Percentiles rank a stretch among this genome's conserved stretches.
These are phyloP conservation scores for Solanum piurae DNA, from an alignment of 257 asterid species.

Conservation along the genomic window DNA sequence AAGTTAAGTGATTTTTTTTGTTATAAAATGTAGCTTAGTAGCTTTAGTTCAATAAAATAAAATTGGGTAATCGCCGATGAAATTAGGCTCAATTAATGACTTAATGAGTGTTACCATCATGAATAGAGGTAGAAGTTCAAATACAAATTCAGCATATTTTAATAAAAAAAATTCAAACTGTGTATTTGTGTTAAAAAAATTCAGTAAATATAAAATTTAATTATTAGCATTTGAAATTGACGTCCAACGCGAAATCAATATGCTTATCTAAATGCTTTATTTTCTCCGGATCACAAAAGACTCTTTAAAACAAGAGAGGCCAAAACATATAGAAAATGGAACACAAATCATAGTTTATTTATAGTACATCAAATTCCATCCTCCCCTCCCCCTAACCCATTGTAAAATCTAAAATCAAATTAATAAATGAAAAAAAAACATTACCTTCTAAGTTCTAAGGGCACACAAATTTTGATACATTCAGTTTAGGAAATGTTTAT, in stretches of 20 bases:
- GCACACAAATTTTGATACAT: not conserved
- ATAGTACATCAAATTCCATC: not conserved
- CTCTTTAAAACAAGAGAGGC: not conserved
- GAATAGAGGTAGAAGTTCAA: not conserved
- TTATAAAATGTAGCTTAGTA: not conserved
- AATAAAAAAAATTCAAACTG: not conserved
- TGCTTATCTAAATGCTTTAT: not conserved
- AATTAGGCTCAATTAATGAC: not conserved
- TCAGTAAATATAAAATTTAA: not conserved
- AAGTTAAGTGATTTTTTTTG: not conserved
- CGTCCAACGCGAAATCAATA: rapidly evolving
- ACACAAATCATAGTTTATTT: not conserved
- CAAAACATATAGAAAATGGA: not conserved
- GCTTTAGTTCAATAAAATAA: not conserved
- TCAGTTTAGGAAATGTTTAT: not conserved
- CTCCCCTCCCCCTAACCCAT: not conserved
- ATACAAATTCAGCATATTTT: rapidly evolving
- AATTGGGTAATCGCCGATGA: not conserved
- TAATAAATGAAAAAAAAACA: not conserved
- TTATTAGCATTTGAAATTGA: not conserved
- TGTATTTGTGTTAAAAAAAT: not conserved
- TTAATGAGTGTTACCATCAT: not conserved
- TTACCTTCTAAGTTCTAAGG: not conserved
- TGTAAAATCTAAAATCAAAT: not conserved
- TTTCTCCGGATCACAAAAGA: not conserved